phyloP scores from a whole-genome alignment of 2,329 filamentous ascomycete genomes.

The Curvularia spicifera region DNA sequence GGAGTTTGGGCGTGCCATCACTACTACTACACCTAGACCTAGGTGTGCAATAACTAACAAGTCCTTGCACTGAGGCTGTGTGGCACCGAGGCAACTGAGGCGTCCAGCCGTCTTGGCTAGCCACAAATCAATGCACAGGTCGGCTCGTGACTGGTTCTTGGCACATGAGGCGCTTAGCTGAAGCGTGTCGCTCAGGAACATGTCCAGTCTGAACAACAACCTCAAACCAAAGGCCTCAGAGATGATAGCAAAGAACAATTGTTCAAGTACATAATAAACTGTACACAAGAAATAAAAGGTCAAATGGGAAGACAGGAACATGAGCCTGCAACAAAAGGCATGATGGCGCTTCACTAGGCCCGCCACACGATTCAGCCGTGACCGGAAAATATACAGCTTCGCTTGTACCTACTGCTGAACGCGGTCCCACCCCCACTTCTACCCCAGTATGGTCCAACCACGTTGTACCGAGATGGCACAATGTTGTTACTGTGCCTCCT shows the following conservation, averaged over 20 bases:
- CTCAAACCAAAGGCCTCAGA: not conserved
- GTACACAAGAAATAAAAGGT: not conserved
- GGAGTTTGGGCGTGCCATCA: not conserved
- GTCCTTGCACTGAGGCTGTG: constrained; percentile 7
- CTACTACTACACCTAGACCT: too few relatives aligned
- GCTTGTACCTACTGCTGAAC: constrained; percentile 2
- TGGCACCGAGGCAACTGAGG: not conserved
- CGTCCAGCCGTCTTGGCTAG: constrained; percentile 9
- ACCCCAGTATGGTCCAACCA: constrained; percentile 1
- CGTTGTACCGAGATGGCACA: not conserved
- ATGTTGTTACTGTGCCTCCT: not conserved
- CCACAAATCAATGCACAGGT: not conserved
- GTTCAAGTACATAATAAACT: not conserved
- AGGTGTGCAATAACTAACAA: not conserved
- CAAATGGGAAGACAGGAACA: not conserved
- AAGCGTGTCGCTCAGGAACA: not conserved
- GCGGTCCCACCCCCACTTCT: not conserved
- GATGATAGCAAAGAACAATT: not conserved
- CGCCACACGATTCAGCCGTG: constrained; percentile 10
- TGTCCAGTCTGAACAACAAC: not conserved
- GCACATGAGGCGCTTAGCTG: constrained; percentile 2
- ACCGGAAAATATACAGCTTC: constrained; percentile 2
- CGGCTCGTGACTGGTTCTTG: not conserved
- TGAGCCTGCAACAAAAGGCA: not conserved
- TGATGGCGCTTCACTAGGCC: not conserved